Evolutionary conservation across 108 stramenopile species (phyloP), one percentile per base, ranked within the genome.

Genomic region (Mayamaea pseudoterrestris): DNA sequence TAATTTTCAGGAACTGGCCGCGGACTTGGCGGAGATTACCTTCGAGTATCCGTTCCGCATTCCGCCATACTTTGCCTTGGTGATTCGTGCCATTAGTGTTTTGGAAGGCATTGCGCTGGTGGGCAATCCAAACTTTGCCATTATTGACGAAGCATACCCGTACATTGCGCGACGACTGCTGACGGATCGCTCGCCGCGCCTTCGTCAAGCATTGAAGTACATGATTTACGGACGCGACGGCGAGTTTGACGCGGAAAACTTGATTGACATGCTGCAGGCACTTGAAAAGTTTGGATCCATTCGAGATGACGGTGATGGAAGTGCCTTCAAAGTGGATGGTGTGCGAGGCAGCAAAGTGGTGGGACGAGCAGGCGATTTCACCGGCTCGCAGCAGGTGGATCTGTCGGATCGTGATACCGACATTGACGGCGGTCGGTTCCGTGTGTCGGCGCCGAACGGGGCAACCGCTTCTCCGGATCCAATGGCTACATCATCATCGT

Each of bases 91-190:
- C 29, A 88, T 95, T 51, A 74, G 71, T 20, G 91, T 93, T 14
- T 54, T 95, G 23, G 95, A 96, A 57, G 95, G 95, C 6, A 93
- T 96, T 50, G 95, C 95, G 0, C 55, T 96, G 3, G 91, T 93
- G 13, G 95, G 91, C 8, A 93, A 95, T 45, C 94, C 94, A 5
- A 66, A 89, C 17, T 95, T 95, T 41, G 93, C 93, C 6, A 69
- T 69, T 27, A 58, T 95, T 36, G 94, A 95, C 54, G 94, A 95
- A 60, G 94, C 92, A 23, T 95, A 87, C 48, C 94, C 92, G 1
- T 95, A 90, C 60, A 95, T 95, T 54, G 84, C 89, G 3, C 64
- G 86, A 27, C 68, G 90, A 35, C 66, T 95, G 0, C 79, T 93
- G 73, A 93, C 92, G 20, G 94, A 93, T 42, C 45, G 76, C 26